These are phyloP conservation scores for Tolypocladium tropicale DNA, from an alignment of 2,329 filamentous ascomycete genomes.

Conservation along the genomic window DNA sequence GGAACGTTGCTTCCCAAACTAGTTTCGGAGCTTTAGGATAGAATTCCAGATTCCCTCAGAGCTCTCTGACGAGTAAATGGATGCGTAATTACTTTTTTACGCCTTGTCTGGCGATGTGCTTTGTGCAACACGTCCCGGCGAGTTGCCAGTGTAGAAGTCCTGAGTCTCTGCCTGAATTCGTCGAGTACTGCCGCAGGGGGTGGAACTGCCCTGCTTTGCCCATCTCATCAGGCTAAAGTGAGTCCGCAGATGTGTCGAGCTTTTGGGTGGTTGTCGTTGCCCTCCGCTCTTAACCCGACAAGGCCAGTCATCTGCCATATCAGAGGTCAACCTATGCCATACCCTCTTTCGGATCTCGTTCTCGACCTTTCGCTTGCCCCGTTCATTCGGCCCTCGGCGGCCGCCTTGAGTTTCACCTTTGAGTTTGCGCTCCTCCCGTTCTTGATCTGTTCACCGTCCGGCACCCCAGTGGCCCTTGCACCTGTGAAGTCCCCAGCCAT, in stretches of 20 bases:
- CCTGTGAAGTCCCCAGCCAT: neutral
- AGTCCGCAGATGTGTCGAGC: no score
- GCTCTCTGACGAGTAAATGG: neutral
- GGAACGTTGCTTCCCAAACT: constrained; percentile 2
- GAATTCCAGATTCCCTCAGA: constrained; percentile 1
- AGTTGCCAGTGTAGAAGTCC: neutral
- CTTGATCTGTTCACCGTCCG: neutral
- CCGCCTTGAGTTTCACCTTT: neutral
- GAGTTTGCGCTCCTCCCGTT: neutral
- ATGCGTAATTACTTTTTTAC: neutral
- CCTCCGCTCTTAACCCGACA: no score
- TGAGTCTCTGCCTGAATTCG: neutral
- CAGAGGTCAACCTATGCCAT: no score
- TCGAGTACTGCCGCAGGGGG: no score
- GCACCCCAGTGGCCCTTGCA: neutral
- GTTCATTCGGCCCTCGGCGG: no score
- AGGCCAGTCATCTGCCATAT: no score
- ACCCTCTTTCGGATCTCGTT: no score
- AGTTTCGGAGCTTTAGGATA: constrained; percentile 4
- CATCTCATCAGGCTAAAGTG: no score
- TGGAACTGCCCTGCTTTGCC: no score
- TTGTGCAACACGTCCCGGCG: neutral
- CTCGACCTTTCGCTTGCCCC: no score
- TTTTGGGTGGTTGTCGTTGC: no score
- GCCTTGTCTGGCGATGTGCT: neutral